Base-by-base conservation (phyloP, 148 eudicot genomes). In the Chenopodium berlandieri region DNA sequence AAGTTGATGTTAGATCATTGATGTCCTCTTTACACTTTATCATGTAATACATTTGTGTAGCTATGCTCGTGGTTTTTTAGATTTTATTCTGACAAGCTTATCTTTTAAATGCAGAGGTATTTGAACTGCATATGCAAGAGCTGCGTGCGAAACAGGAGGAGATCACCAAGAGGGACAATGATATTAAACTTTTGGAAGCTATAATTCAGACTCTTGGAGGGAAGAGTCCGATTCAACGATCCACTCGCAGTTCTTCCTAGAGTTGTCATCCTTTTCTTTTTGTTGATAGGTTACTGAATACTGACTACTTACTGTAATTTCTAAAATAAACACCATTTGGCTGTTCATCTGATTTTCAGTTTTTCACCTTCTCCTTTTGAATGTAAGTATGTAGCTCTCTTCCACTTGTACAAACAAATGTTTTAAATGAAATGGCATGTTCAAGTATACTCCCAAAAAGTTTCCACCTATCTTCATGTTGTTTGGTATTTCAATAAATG, bases 181-280 rank as follows among this genome's bases (percentile, higher is more conserved):
- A 96, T 82, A 96, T 96, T n/a, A 96, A 96, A 79, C 89, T 94
- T 52, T 83, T 96, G 60, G 97, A 94, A 89, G 94, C 99, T 84
- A 91, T 96, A 75, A 92, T 96, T 80, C 92, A 91, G 86, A 96
- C 98, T 32, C 97, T 96, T 14, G 98, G 99, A 6, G 97, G 97
- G 19, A 92, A 85, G 86, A 83, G 48, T 85, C 87, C 64, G 80
- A 78, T 85, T 76, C 86, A 69, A 44, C 84, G 66, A 87, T 74
- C 27, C 64, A 83, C 40, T 86, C 76, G 75, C 47, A 69, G 66
- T 10, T 80, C 80, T 4, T 75, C 75, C 32, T 83, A 83, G 79
- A 79, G 9, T 34, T 34, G 52, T 27, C 56, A 22, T 9, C 6
- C 13, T 58, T 80, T 72, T 66, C 4, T 66, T 48, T 60, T 19